Base-by-base conservation (phyloP, 2,329 filamentous ascomycete species). In the Aspergillus sp. region DNA sequence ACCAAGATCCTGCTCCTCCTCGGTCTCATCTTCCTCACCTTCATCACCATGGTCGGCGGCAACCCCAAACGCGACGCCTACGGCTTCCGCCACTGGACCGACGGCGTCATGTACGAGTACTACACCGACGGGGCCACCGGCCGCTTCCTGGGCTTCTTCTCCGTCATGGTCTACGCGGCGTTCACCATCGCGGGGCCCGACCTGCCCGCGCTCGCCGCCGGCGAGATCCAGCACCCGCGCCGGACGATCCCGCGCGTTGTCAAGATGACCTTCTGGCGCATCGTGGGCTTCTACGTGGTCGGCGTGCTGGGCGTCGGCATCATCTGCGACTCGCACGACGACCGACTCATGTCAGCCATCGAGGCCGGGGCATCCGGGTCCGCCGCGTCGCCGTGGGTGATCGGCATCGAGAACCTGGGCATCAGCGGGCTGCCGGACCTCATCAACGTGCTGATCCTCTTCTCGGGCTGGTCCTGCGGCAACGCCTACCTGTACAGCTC, bases 41-140 rank as follows among this genome's bases (percentile, higher is more conserved):
- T 94, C 65, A 80, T 94, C 58, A 85, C 86, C 56, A 91, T 92
- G 85, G 76, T 93, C 1, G 89, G 89, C 6, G 89, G 88, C 2
- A 92, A 92, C 61, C 89, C 89, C 0, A 71, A 83, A 2, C 77
- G 82, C 47, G 86, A 91, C 59, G 75, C 77, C 1, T 88, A 89
- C 53, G 88, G 88, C 1, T 91, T 91, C 67, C 80, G 85, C 14
- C 81, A 85, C 64, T 88, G 84, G 75, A 72, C 63, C 3, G 54
- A 74, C 20, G 88, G 87, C 0, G 79, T 88, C 0, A 90, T 91
- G 66, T 80, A 81, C 9, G 80, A 85, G 54, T 81, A 87, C 46
- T 84, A 87, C 63, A 80, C 77, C n/a, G 76, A 76, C 0, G 88
- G 88, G 0, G 62, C 72, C 1, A 79, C 89, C 0, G 89, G 89